Conservation (phyloP, 352 stramenopile genomes). For the Phytopythium vexans region DNA sequence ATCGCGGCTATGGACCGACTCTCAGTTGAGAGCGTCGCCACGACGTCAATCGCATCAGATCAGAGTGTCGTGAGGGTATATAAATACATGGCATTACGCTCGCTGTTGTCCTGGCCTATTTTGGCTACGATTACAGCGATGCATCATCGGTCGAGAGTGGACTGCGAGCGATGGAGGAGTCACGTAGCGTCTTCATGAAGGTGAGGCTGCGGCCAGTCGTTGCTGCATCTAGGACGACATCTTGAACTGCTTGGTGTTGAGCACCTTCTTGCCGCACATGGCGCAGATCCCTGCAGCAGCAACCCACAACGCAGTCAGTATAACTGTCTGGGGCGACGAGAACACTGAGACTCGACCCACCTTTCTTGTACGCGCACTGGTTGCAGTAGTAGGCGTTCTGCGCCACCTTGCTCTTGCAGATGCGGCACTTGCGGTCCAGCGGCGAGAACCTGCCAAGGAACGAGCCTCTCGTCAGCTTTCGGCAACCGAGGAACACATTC, state of each 20-base stretch:
- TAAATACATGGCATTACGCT: too few relatives aligned
- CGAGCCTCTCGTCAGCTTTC: conserved; percentile 1
- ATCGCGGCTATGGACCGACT: too few relatives aligned
- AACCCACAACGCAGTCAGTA: not conserved
- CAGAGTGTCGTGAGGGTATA: too few relatives aligned
- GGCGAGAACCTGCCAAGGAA: conserved; percentile 35
- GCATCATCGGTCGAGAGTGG: too few relatives aligned
- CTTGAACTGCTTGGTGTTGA: conserved; percentile 66
- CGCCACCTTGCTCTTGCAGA: conserved; percentile 59
- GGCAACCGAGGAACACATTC: not conserved
- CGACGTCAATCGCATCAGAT: too few relatives aligned
- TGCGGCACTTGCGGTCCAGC: conserved; percentile 47
- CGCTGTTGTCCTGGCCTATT: too few relatives aligned
- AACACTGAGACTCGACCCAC: conserved; percentile 13
- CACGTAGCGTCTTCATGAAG: too few relatives aligned
- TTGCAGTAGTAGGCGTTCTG: conserved; percentile 70
- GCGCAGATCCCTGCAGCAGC: conserved; percentile 42
- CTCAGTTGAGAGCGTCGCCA: too few relatives aligned
- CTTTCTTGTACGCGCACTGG: conserved; percentile 79
- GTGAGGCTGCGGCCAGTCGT: not conserved
- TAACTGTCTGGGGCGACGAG: not conserved
- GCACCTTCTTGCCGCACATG: conserved; percentile 64
- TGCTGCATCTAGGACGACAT: conserved; percentile 31
- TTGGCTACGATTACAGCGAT: too few relatives aligned
- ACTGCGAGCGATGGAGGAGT: too few relatives aligned